Percentiles rank a stretch among this genome's conserved stretches.
phyloP scores from a whole-genome alignment of 164 flowering plant genomes.

The Sedum album region DNA sequence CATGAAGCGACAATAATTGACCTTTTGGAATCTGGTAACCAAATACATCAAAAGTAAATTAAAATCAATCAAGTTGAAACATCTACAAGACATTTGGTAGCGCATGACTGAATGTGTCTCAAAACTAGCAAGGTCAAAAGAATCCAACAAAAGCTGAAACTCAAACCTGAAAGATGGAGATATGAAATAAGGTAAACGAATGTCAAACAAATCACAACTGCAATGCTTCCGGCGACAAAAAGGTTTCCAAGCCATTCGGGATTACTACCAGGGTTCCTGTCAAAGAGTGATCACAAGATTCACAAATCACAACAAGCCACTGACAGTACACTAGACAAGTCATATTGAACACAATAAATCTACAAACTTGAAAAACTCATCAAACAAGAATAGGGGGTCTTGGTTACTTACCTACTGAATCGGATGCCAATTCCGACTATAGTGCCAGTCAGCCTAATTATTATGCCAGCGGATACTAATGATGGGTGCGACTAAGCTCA shows the following conservation, averaged over 20 bases:
- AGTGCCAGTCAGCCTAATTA: constrained; percentile 48
- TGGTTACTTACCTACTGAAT: constrained; percentile 48
- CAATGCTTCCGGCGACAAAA: constrained; percentile 42
- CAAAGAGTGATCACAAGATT: constrained; percentile 2
- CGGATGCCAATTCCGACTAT: constrained; percentile 57
- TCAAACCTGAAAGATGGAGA: constrained; percentile 78
- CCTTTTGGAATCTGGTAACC: constrained; percentile 51
- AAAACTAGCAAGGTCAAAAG: not conserved
- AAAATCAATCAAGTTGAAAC: too few relatives aligned
- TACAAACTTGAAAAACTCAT: not conserved
- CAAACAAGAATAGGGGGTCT: not conserved
- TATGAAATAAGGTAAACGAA: constrained; percentile 81
- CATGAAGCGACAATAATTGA: constrained; percentile 33
- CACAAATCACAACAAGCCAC: not conserved
- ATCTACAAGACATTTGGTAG: not conserved
- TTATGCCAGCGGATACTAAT: constrained; percentile 56
- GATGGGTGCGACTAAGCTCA: constrained; percentile 59
- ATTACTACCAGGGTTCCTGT: constrained; percentile 80
- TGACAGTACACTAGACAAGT: not conserved
- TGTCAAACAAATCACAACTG: constrained; percentile 56
- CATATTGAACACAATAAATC: not conserved
- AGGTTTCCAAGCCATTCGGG: constrained; percentile 82
- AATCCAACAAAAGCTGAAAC: constrained; percentile 1
- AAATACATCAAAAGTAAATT: constrained; percentile 1
- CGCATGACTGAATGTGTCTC: not conserved